Evolutionary conservation across 192 early-diverging fungal genomes (phyloP).

Genomic region (Phycomyces nitens): DNA sequence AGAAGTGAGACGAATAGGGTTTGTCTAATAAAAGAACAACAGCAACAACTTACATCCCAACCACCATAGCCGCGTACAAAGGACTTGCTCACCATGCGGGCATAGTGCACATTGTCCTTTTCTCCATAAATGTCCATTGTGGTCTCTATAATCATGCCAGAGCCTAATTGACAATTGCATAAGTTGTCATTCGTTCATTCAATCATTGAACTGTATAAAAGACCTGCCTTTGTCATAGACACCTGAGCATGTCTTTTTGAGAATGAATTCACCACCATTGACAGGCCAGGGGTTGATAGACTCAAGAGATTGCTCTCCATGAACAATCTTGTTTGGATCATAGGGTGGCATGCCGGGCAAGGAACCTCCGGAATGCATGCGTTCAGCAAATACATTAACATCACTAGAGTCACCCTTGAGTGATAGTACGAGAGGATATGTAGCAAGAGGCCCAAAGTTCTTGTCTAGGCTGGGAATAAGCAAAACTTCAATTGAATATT

Average conservation of each 20-base stretch:
- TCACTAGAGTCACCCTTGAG: conserved; percentile 53
- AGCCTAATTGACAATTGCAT: conserved; percentile 19
- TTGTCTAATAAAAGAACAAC: no score
- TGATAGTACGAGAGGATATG: conserved; percentile 65
- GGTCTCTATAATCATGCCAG: conserved; percentile 65
- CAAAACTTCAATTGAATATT: neutral
- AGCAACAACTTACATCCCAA: conserved; percentile 50
- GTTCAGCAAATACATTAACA: conserved; percentile 53
- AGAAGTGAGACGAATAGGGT: no score
- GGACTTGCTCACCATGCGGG: conserved; percentile 46
- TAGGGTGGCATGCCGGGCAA: conserved; percentile 61
- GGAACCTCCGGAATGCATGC: conserved; percentile 24
- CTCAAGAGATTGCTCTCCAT: conserved; percentile 72
- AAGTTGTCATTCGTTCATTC: no score
- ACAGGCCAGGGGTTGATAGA: conserved; percentile 54
- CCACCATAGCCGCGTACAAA: conserved; percentile 72
- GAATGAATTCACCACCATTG: conserved; percentile 54
- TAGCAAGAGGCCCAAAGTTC: conserved; percentile 65
- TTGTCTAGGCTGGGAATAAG: conserved; percentile 35
- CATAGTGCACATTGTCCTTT: conserved; percentile 30
- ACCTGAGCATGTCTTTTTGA: conserved; percentile 51
- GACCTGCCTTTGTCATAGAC: conserved; percentile 63
- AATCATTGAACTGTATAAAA: no score
- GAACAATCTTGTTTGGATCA: conserved; percentile 67
- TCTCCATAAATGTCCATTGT: conserved; percentile 51